Conservation (phyloP, 2,329 filamentous ascomycete species). For the Aspergillus piperis region DNA sequence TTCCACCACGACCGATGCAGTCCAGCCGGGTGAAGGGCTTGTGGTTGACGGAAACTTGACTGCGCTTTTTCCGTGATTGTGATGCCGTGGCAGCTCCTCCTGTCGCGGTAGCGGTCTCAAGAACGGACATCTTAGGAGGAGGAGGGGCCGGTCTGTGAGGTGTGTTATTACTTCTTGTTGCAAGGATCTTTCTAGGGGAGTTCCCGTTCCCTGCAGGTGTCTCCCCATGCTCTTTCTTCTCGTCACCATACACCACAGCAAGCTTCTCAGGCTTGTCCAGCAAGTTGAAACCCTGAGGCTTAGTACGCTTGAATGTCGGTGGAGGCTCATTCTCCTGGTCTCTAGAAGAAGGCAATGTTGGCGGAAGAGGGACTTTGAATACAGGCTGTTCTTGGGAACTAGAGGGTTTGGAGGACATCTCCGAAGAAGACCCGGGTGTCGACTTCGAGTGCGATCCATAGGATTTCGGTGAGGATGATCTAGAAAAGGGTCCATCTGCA, state of each 20-base stretch:
- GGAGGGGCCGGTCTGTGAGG: slow-evolving; percentile 77
- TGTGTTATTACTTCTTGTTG: slow-evolving; percentile 64
- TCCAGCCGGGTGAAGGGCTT: slow-evolving; percentile 89
- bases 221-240: slow-evolving; percentile 47
- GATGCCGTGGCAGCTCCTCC: slow-evolving; percentile 77
- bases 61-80: slow-evolving; percentile 73
- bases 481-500: slow-evolving; percentile 34
- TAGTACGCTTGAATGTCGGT: slow-evolving; percentile 66
- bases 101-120: slow-evolving; percentile 85
- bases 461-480: slow-evolving; percentile 38
- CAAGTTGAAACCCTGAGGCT: slow-evolving; percentile 56
- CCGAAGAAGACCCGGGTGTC: slow-evolving; percentile 46
- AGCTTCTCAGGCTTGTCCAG: slow-evolving; percentile 60
- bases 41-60: slow-evolving; percentile 84
- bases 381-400: slow-evolving; percentile 52
- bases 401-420: slow-evolving; percentile 42
- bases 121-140: slow-evolving; percentile 92
- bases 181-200: slow-evolving; percentile 52
- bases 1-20: slow-evolving; percentile 87
- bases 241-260: slow-evolving; percentile 51
- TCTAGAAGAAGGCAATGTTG: slow-evolving; percentile 61
- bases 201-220: slow-evolving; percentile 43
- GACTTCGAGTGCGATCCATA: slow-evolving; percentile 40
- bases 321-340: slow-evolving; percentile 86
- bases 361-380: slow-evolving; percentile 60